Base-by-base conservation (phyloP, 805 yeast species). In the Spathaspora arborariae region DNA sequence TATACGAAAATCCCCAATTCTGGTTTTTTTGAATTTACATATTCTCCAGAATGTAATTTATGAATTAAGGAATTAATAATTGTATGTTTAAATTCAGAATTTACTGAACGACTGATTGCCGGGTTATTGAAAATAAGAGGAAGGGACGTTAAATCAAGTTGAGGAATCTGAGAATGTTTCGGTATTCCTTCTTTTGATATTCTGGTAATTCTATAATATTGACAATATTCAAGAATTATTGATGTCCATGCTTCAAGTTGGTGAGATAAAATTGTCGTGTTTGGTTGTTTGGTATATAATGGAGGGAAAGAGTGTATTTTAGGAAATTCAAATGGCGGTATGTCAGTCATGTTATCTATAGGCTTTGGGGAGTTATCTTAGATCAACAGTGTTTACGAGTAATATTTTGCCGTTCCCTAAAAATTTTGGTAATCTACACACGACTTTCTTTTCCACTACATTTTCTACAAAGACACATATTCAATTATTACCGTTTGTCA, bases 261-360 rank as follows among this genome's bases (percentile, higher is more conserved):
- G 9, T 88, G 82, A 24, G 77, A 75, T 70, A 87, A 80, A 1
- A 94, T 84, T 9, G 86, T 80, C 33, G 82, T 77, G 56, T 92
- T 91, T 19, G 94, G 90, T 65, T 92, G 99, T 50, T 81, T 76
- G 7, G 98, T 94, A 68, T 82, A 92, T 54, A 92, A 80, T 0
- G 99, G 99, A 5, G 97, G 97, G 63, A 90, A 92, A 15, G 70
- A 56, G 54, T 72, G 70, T 42, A 72, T 69, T 48, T 68, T 67
- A n/a, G 77, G 76, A 54, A 70, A 72, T 44, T 55, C 54, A 52
- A 64, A 70, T 51, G 30, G 46, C 36, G 45, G 27, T 21, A 36
- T 27, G 8, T 33, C 21, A 33, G 16, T n/a, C 35, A 41, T 41
- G 13, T n/a, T n/a, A n/a, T n/a, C n/a, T n/a, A n/a, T n/a, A n/a